These are phyloP conservation scores for Barnettozyma hawaiiensis DNA, from an alignment of 1,139 yeast species.

Conservation along the genomic window DNA sequence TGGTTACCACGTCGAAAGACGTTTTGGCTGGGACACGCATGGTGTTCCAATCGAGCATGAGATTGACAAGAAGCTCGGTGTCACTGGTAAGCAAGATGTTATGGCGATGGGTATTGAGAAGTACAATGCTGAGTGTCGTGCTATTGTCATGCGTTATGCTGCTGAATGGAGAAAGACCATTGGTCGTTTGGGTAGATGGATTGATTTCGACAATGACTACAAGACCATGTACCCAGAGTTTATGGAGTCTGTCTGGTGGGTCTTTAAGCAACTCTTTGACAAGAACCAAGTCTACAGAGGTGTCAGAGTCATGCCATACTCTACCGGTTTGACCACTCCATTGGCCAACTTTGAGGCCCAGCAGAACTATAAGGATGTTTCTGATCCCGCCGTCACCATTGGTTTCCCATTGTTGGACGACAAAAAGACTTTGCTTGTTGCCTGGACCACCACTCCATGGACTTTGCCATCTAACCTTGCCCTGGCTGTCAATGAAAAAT, in stretches of 20 bases:
- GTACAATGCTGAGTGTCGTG: slow-evolving; percentile 90
- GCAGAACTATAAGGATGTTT: slow-evolving; percentile 94
- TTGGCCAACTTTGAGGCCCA: slow-evolving; percentile 97
- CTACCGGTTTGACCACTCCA: slow-evolving; percentile 96
- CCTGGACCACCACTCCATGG: slow-evolving; percentile 99
- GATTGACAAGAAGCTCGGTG: slow-evolving; percentile 94
- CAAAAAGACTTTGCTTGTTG: slow-evolving; percentile 77
- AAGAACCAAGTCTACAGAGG: slow-evolving; percentile 92
- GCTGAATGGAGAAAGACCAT: slow-evolving; percentile 91
- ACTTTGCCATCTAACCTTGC: slow-evolving; percentile 93
- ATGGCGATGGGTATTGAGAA: slow-evolving; percentile 89
- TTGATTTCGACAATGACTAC: slow-evolving; percentile 97
- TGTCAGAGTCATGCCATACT: slow-evolving; percentile 95
- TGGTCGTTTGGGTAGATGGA: slow-evolving; percentile 97
- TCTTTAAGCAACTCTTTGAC: slow-evolving; percentile 78
- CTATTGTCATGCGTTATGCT: slow-evolving; percentile 96
- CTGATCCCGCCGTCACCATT: slow-evolving; percentile 93
- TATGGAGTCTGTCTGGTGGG: slow-evolving; percentile 99
- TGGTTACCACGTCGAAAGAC: slow-evolving; percentile 91
- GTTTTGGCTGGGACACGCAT: slow-evolving; percentile 99
- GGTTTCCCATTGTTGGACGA: slow-evolving; percentile 81
- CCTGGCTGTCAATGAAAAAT: slow-evolving; percentile 83
- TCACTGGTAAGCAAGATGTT: slow-evolving; percentile 90
- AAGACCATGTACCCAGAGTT: slow-evolving; percentile 92
- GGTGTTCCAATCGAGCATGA: slow-evolving; percentile 98